Evolutionary conservation across 2,329 filamentous ascomycete species (phyloP).

Genomic region (Calonectria pseudoturangicola): DNA sequence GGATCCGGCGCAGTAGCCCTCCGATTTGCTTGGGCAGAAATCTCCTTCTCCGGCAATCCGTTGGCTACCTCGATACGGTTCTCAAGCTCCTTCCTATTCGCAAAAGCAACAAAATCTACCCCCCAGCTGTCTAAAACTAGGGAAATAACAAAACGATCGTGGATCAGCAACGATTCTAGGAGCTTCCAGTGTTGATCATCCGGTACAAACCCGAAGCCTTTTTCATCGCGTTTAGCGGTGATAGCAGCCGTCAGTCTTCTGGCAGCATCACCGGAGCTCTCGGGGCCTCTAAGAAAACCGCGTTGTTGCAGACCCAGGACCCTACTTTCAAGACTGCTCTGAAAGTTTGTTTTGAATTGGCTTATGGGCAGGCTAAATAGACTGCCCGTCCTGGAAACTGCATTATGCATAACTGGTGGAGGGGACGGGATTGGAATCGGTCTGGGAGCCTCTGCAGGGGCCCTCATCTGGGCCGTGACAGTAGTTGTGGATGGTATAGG

Average conservation of each 20-base stretch:
- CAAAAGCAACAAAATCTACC: slow-evolving; percentile 55
- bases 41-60: slow-evolving; percentile 51
- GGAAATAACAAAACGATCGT: slow-evolving; percentile 58
- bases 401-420: not conserved
- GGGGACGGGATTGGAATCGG: slow-evolving; percentile 16
- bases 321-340: slow-evolving; percentile 39
- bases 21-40: slow-evolving; percentile 49
- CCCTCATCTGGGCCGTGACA: not conserved
- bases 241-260: slow-evolving; percentile 53
- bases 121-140: slow-evolving; percentile 54
- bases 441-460: not conserved
- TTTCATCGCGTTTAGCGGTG: slow-evolving; percentile 50
- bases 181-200: slow-evolving; percentile 61
- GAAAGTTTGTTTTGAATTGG: slow-evolving; percentile 54
- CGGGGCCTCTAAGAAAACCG: slow-evolving; percentile 24
- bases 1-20: slow-evolving; percentile 53
- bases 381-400: slow-evolving; percentile 40
- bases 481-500: not conserved
- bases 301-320: slow-evolving; percentile 43
- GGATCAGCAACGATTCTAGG: slow-evolving; percentile 52
- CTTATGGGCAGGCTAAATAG: slow-evolving; percentile 52
- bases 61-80: slow-evolving; percentile 52
- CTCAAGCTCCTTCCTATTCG: slow-evolving; percentile 53
- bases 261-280: slow-evolving; percentile 35
- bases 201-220: slow-evolving; percentile 55